A percentile compares a stretch with the other conserved stretches of the same genome.
These are phyloP conservation scores for Trebouxia gelatinosa DNA, from an alignment of 163 green algal genomes.

Conservation along the genomic window DNA sequence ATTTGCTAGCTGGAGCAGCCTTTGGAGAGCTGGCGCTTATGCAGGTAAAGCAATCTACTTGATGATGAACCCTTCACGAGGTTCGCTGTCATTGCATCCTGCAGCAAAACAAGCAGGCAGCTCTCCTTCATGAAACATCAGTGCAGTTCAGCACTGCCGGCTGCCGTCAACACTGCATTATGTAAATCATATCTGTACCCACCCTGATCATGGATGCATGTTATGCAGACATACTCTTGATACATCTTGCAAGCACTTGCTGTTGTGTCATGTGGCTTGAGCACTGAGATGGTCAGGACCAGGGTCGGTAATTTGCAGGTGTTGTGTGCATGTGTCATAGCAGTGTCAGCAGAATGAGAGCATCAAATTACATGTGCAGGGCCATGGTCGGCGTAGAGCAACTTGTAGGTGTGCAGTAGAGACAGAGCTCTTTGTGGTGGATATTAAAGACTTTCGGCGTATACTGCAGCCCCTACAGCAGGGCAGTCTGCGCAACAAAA, in stretches of 20 bases:
- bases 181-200: no score
- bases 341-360: background rate
- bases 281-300: background rate
- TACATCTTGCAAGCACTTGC: no score
- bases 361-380: background rate
- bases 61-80: no score
- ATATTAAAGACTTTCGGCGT: conserved; percentile 28
- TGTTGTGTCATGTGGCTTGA: no score
- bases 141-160: no score
- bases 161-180: no score
- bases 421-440: conserved; percentile 20
- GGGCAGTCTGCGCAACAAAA: conserved; percentile 7
- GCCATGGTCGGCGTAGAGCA: conserved; percentile 6
- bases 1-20: conserved; percentile 17
- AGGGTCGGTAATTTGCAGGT: background rate
- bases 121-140: no score
- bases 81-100: no score
- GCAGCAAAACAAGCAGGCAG: no score
- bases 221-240: no score
- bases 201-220: no score
- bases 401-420: conserved; percentile 17
- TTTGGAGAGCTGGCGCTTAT: conserved; percentile 32
- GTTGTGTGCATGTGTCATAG: background rate
- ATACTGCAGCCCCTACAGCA: conserved; percentile 23
- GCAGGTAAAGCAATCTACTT: background rate